These are phyloP conservation scores for Mucor ambiguus DNA, from an alignment of 371 early-diverging fungal genomes.

Conservation along the genomic window DNA sequence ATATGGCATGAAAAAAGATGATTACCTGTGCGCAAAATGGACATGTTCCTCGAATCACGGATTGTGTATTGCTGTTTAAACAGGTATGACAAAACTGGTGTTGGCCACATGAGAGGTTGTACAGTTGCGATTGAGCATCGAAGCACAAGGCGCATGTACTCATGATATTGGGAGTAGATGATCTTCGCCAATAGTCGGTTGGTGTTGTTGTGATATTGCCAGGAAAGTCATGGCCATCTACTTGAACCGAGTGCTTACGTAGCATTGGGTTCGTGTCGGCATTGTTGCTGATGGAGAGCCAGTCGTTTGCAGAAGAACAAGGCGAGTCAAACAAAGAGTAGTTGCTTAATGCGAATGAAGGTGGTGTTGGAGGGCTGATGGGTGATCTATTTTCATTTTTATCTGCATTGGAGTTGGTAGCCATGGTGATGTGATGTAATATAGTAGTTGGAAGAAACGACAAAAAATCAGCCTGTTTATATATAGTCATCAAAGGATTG, in stretches of 20 bases:
- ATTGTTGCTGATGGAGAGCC: background rate
- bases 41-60: constrained; percentile 17
- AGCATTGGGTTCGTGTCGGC: background rate
- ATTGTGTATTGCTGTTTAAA: constrained; percentile 5
- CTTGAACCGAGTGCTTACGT: constrained; percentile 30
- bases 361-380: constrained; percentile 14
- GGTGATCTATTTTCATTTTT: constrained; percentile 3
- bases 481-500: background rate
- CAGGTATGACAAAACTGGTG: constrained; percentile 28
- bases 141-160: constrained; percentile 7
- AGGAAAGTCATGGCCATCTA: constrained; percentile 19
- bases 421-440: background rate
- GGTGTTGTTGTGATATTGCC: background rate
- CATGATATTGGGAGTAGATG: constrained; percentile 7
- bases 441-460: background rate
- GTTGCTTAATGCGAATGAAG: background rate
- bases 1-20: background rate
- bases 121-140: background rate
- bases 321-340: constrained; percentile 28
- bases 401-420: background rate
- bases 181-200: constrained; percentile 11
- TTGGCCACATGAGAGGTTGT: constrained; percentile 12
- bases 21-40: constrained; percentile 28
- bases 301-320: constrained; percentile 6
- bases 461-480: background rate